These are phyloP conservation scores for Aureobasidium zeae DNA, from an alignment of 2,329 filamentous ascomycete genomes.

Conservation along the genomic window DNA sequence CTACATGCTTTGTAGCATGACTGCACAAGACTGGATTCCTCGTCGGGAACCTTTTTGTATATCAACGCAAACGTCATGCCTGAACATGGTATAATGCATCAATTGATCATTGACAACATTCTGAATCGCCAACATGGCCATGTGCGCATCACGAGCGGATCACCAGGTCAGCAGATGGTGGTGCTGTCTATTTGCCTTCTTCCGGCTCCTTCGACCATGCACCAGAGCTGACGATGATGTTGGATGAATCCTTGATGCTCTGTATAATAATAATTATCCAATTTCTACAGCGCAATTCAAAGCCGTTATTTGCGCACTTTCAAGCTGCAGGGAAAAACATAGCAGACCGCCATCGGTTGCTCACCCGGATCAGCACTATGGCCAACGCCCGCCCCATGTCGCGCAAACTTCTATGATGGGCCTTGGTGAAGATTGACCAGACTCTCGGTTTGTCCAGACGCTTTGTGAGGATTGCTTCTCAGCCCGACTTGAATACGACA, in stretches of 20 bases:
- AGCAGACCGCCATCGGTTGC: conserved; percentile 14
- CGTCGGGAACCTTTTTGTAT: neutral
- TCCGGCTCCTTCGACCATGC: too few relatives aligned
- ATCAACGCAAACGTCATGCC: neutral
- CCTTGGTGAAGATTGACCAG: conserved; percentile 10
- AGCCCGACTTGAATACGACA: neutral
- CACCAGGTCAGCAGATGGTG: conserved; percentile 10
- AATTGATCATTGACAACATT: neutral
- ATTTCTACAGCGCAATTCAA: too few relatives aligned
- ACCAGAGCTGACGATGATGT: too few relatives aligned
- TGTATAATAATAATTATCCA: too few relatives aligned
- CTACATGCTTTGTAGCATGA: conserved; percentile 3
- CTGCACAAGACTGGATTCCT: neutral
- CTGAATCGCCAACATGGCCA: neutral
- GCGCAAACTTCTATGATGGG: conserved; percentile 3
- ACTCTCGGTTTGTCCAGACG: conserved; percentile 6
- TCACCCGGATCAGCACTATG: conserved; percentile 15
- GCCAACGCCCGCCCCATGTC: conserved; percentile 8
- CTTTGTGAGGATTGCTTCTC: neutral
- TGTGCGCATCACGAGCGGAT: conserved; percentile 1
- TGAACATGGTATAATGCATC: conserved; percentile 7
- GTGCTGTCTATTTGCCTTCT: neutral
- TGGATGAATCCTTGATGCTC: too few relatives aligned
- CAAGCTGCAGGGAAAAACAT: conserved; percentile 4
- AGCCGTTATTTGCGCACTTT: conserved; percentile 1